These are phyloP conservation scores for Penstemon barbatus DNA, from an alignment of 257 asterid genomes.

Conservation along the genomic window DNA sequence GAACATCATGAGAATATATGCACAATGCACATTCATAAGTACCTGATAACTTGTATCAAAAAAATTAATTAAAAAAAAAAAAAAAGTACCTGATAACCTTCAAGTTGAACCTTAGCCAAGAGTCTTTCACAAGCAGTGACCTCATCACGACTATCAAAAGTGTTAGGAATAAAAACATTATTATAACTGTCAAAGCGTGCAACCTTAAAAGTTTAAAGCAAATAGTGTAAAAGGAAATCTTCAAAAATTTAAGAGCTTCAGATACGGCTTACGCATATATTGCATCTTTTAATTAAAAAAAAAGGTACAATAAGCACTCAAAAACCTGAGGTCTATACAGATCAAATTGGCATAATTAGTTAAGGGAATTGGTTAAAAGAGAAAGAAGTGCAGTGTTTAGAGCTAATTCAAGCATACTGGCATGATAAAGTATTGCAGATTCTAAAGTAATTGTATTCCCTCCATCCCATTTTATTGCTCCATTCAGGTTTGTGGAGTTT, in stretches of 20 bases:
- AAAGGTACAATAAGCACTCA: no score
- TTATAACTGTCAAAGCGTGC: background rate
- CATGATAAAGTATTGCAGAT: background rate
- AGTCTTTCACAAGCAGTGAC: slow-evolving; percentile 55
- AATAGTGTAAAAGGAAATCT: background rate
- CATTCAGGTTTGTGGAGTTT: no score
- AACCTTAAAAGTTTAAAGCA: slow-evolving; percentile 15
- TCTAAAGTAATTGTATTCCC: no score
- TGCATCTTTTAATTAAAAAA: background rate
- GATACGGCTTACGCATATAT: slow-evolving; percentile 12
- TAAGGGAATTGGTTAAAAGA: background rate
- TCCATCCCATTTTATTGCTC: no score
- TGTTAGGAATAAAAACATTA: slow-evolving; percentile 20
- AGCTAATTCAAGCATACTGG: background rate
- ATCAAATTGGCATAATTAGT: background rate
- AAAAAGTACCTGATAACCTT: slow-evolving; percentile 62
- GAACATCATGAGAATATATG: background rate
- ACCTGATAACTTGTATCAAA: slow-evolving; percentile 47
- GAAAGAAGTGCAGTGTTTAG: background rate
- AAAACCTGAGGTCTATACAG: background rate
- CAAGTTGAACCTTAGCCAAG: slow-evolving; percentile 55
- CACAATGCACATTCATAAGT: slow-evolving; percentile 17
- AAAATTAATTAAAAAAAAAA: background rate
- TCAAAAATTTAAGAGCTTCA: slow-evolving; percentile 4
- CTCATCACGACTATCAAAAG: slow-evolving; percentile 54